phyloP scores from a whole-genome alignment of 345 rosid genomes.

The Litchi chinensis region DNA sequence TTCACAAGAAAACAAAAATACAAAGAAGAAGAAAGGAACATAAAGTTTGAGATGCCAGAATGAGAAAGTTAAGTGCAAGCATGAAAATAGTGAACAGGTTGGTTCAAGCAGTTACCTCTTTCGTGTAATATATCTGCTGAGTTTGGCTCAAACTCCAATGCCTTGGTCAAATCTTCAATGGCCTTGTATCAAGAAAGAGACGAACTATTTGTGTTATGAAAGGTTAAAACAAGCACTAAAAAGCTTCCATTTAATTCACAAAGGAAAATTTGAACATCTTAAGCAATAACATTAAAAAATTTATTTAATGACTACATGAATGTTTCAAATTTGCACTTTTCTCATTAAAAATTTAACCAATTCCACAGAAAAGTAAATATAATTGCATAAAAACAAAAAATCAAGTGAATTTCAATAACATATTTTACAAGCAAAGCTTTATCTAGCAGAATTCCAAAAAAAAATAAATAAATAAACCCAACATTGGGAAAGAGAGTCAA shows the following conservation, averaged over 20 bases:
- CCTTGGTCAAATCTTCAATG: constrained; percentile 83
- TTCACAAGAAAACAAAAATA: neutral
- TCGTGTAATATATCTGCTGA: constrained; percentile 91
- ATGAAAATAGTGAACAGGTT: neutral
- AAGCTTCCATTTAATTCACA: constrained; percentile 4
- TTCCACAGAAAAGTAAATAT: constrained; percentile 1
- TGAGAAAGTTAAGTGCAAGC: constrained; percentile 1
- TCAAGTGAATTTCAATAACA: constrained; percentile 9
- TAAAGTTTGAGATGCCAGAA: constrained; percentile 1
- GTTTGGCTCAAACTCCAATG: constrained; percentile 83
- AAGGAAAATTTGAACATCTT: neutral
- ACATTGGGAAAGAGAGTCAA: constrained; percentile 8
- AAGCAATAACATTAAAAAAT: constrained; percentile 18
- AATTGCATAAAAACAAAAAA: constrained; percentile 17
- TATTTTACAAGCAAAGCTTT: neutral
- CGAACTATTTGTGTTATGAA: constrained; percentile 1
- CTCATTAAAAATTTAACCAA: constrained; percentile 12
- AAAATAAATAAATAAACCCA: constrained; percentile 16
- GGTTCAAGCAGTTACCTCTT: constrained; percentile 62
- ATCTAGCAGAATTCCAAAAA: neutral
- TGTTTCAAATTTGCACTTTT: constrained; percentile 1
- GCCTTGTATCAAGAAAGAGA: constrained; percentile 60
- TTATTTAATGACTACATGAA: constrained; percentile 12
- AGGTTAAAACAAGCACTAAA: neutral
- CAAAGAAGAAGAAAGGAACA: neutral